Evolutionary conservation across 257 asterid genomes (phyloP).

Genomic region (Ligustrum vulgare): DNA sequence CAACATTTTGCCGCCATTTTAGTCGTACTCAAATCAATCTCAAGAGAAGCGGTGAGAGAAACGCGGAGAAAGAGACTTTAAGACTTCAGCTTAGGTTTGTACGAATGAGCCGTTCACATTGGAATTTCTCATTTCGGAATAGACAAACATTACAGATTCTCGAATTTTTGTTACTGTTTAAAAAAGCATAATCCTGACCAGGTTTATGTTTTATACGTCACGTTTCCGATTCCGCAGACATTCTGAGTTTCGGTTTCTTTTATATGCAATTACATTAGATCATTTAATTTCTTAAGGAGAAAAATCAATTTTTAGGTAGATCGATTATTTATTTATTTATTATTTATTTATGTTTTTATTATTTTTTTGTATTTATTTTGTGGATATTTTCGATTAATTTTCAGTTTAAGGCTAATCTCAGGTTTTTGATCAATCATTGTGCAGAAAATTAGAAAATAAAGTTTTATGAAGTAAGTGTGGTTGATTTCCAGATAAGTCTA

Average conservation of each 20-base stretch:
- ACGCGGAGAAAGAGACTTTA: background rate
- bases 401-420: background rate
- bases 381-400: background rate
- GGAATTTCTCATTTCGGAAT: background rate
- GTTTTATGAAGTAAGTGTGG: background rate
- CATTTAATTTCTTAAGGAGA: background rate
- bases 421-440: background rate
- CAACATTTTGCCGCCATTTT: constrained; percentile 24
- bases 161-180: background rate
- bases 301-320: background rate
- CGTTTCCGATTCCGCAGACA: background rate
- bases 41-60: background rate
- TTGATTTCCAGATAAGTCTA: background rate
- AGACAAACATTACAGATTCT: background rate
- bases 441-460: background rate
- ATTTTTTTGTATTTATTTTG: background rate
- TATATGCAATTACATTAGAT: background rate
- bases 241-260: background rate
- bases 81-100: background rate
- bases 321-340: background rate
- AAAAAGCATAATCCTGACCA: background rate
- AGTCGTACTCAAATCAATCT: background rate
- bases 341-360: too few relatives aligned
- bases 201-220: background rate
- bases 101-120: background rate